These are phyloP conservation scores for Candida dubliniensis DNA, from an alignment of 1,139 yeast species.

Conservation along the genomic window DNA sequence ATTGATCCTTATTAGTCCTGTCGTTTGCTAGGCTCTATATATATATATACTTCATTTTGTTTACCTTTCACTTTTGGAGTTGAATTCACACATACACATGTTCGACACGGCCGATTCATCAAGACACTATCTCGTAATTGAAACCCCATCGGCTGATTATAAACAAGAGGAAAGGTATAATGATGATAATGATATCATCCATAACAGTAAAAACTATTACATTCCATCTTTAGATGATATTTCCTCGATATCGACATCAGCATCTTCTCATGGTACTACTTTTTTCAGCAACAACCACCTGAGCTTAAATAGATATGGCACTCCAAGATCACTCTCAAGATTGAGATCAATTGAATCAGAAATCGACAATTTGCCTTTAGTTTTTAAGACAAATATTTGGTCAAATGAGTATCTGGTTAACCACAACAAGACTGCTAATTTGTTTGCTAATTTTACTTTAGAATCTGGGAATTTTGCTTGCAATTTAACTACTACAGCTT, in stretches of 20 bases:
- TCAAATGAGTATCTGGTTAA: conserved; percentile 10
- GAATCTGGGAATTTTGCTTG: background rate
- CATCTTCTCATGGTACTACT: conserved; percentile 3
- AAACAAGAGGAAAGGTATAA: background rate
- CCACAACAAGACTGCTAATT: background rate
- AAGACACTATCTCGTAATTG: background rate
- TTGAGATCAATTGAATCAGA: conserved; percentile 21
- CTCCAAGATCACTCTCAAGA: conserved; percentile 22
- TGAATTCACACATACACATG: background rate
- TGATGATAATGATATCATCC: background rate
- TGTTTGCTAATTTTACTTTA: conserved; percentile 2
- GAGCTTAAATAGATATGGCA: conserved; percentile 11
- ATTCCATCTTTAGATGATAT: conserved; percentile 12
- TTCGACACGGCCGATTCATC: conserved; percentile 1
- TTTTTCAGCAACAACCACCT: background rate
- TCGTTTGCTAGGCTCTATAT: too few relatives aligned
- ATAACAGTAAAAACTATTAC: conserved; percentile 3
- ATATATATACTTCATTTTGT: too few relatives aligned
- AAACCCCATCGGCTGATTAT: background rate
- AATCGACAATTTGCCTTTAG: conserved; percentile 15
- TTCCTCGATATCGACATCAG: conserved; percentile 1
- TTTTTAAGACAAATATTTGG: conserved; percentile 25
- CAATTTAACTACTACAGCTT: too few relatives aligned
- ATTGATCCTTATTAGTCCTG: too few relatives aligned
- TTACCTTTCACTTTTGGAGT: background rate